Evolutionary conservation across 495 filamentous ascomycete species (phyloP), one percentile per base, ranked within the genome.

Genomic region (Recurvomyces mirabilis): DNA sequence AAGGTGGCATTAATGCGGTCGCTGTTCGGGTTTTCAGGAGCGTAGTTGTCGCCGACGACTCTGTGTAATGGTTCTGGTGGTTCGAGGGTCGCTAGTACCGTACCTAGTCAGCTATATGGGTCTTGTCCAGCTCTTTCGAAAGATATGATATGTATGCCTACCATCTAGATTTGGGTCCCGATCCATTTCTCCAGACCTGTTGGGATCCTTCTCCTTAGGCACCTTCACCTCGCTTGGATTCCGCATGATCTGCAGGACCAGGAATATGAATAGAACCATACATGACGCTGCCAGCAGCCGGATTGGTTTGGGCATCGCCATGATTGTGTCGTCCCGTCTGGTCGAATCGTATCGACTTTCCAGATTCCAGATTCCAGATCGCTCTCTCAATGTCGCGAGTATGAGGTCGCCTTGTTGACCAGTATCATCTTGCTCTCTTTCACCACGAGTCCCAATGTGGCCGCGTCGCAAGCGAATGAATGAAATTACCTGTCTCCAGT

Each of bases 1-100:
- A 99, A 72, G 7, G 93, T 94, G 39, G 93, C 93, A 61, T 89
- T 87, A 60, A 89, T 89, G 50, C 91, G 82, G 40, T 77, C 73
- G 42, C 84, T 81, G 46, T 87, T 74, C 19, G 73, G 64, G 62
- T 78, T 78, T 49, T 84, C 73, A 17, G 82, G 78, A 38, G 74
- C 72, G 60, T 94, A 94, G 42, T 84, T 77, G 49, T 79, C 74
- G 33, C 64, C 64, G 18, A 56, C 44, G n/a, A 78, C 74, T 60
- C 80, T 71, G 55, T 72, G 73, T 47, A 95, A 65, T 13, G 73
- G 65, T 15, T 83, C 87, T 43, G 79, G 72, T 21, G 88, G 88
- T 65, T 95, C 88, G 46, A 76, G 78, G 13, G 81, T 89, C 24
- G 70, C 87, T 94, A 23, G 70, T 87, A 93, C 20, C 44, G 13